Percentiles rank a stretch among this genome's conserved stretches.
phyloP scores from a whole-genome alignment of 805 yeast genomes.

The Sugiyamaella smithiae region DNA sequence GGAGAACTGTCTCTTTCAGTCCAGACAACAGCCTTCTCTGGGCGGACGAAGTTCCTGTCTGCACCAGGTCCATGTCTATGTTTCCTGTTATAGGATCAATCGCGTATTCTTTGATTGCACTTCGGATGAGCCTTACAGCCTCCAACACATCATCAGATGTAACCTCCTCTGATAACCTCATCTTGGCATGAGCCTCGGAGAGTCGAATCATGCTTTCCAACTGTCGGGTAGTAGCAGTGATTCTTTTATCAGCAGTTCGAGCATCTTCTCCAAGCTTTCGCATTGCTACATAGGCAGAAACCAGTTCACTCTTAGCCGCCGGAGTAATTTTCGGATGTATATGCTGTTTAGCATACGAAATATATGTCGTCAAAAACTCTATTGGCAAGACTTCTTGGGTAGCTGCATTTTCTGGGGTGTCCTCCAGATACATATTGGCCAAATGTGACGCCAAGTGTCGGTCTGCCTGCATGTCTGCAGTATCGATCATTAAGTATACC shows the following conservation, averaged over 20 bases:
- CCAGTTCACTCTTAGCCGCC: constrained; percentile 81
- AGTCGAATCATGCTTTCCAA: constrained; percentile 93
- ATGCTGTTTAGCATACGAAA: constrained; percentile 90
- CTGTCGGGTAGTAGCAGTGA: constrained; percentile 97
- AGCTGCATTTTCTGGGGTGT: constrained; percentile 70
- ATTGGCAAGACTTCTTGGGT: constrained; percentile 71
- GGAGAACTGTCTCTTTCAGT: constrained; percentile 57
- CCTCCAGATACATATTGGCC: constrained; percentile 74
- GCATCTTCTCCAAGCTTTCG: constrained; percentile 91
- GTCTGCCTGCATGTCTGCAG: constrained; percentile 82
- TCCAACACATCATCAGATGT: constrained; percentile 82
- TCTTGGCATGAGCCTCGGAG: constrained; percentile 95
- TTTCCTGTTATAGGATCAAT: constrained; percentile 96
- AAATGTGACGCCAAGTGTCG: constrained; percentile 85
- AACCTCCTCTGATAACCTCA: constrained; percentile 75
- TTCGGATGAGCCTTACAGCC: constrained; percentile 86
- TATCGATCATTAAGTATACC: constrained; percentile 88
- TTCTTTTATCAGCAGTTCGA: constrained; percentile 78
- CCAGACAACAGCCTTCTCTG: constrained; percentile 78
- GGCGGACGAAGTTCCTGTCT: constrained; percentile 89
- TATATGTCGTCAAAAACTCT: constrained; percentile 82
- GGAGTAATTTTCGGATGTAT: constrained; percentile 74
- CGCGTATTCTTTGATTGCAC: constrained; percentile 97
- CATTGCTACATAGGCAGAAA: constrained; percentile 87
- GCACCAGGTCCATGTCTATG: constrained; percentile 95